Evolutionary conservation across 352 stramenopile species (phyloP), one percentile per base, ranked within the genome.

Genomic region (Globisporangium viniferum): DNA sequence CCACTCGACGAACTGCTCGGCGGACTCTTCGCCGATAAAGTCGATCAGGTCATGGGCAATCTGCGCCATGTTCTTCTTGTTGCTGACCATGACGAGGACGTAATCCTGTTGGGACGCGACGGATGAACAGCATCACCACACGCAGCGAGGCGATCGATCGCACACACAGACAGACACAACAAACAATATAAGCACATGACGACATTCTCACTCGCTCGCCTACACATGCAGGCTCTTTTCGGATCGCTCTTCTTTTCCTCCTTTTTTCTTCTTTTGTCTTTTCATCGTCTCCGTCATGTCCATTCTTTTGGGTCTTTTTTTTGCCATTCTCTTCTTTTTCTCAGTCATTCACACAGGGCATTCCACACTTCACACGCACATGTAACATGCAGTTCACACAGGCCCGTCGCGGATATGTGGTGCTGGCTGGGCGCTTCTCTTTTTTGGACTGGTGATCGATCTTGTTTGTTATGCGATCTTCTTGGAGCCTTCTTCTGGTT

Each of bases 21-120:
- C 82, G 6, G 84, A 81, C 59, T 95, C 87, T 31, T 91, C 85
- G 27, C 87, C 87, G 66, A 95, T 92, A 41, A 95, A 95, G 65
- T 95, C 85, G 56, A 92, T 77, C 48, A 95, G 81, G 72, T 93
- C 87, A 70, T 87, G 73, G 14, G 81, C 78, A 72, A 95, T 93
- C 75, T 93, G 85, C 66, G 75, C 78, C 85, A 95, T 92, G 59
- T 80, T 89, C 73, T 93, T 93, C 79, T 92, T 91, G 79, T 93
- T 95, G 75, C 80, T 76, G 66, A 95, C 86, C 87, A 95, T 92
- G 33, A 92, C 82, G 66, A 91, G 81, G 58, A 95, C 84, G 71
- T 92, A 95, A 77, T 95, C 85, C 86, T 93, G 72, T 66, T 64
- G 59, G 62, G 55, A 41, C 66, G 55, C 72, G 57, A 72, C 59